These are phyloP conservation scores for Penicillium verrucosum DNA, from an alignment of 2,329 filamentous ascomycete species.

Conservation along the genomic window DNA sequence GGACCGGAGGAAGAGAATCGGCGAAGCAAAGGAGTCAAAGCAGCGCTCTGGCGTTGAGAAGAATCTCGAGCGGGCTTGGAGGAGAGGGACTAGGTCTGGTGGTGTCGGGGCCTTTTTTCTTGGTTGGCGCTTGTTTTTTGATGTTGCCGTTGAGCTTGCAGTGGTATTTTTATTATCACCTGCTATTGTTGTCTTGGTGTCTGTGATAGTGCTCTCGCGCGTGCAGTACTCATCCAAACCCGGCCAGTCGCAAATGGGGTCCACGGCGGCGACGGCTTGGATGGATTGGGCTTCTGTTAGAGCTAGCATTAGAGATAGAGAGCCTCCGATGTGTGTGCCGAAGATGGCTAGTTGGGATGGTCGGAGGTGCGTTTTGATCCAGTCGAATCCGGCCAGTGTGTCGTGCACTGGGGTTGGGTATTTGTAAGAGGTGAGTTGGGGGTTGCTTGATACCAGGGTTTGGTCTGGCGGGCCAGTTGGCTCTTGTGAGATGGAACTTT, in stretches of 20 bases:
- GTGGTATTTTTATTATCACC: no score
- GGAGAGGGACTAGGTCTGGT: slow-evolving; percentile 35
- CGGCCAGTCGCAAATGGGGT: slow-evolving; percentile 42
- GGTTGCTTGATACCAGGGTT: not conserved
- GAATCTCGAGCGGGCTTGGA: slow-evolving; percentile 34
- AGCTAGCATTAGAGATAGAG: slow-evolving; percentile 43
- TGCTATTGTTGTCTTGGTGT: not conserved
- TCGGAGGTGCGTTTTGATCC: slow-evolving; percentile 33
- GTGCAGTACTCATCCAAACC: slow-evolving; percentile 42
- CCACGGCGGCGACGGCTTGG: slow-evolving; percentile 32
- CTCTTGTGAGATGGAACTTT: not conserved
- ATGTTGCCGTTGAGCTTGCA: not conserved
- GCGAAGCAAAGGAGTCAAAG: slow-evolving; percentile 46
- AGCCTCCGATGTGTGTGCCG: slow-evolving; percentile 41
- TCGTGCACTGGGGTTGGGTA: slow-evolving; percentile 42
- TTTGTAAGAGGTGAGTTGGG: slow-evolving; percentile 19
- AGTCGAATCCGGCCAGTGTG: slow-evolving; percentile 39
- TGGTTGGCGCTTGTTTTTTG: slow-evolving; percentile 2
- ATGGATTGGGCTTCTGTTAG: slow-evolving; percentile 39
- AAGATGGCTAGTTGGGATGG: slow-evolving; percentile 31
- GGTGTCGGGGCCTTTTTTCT: slow-evolving; percentile 19
- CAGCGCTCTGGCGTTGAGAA: slow-evolving; percentile 40
- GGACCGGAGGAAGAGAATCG: slow-evolving; percentile 42
- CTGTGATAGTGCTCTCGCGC: not conserved
- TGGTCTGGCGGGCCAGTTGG: not conserved